Conservation (phyloP, 2,329 filamentous ascomycete species). For the Colletotrichum sp. region DNA sequence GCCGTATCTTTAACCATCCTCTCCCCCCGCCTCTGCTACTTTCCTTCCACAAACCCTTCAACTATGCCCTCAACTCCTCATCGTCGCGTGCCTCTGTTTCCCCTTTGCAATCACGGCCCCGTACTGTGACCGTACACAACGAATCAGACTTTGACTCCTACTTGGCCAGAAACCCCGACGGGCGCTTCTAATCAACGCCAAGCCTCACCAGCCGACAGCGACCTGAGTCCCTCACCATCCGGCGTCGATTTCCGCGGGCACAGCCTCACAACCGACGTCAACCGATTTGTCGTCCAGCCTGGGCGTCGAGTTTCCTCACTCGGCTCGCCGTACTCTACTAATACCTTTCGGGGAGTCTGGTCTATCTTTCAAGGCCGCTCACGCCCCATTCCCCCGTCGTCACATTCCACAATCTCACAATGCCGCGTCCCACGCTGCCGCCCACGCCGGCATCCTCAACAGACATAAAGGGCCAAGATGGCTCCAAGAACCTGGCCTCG, state of each 20-base stretch:
- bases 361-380: not conserved
- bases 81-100: not conserved
- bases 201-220: not conserved
- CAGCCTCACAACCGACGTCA: slow-evolving; percentile 1
- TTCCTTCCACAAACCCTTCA: not conserved
- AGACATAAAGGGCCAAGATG: slow-evolving; percentile 77
- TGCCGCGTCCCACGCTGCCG: slow-evolving; percentile 71
- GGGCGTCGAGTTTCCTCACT: not conserved
- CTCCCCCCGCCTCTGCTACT: not conserved
- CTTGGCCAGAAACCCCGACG: not conserved
- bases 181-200: not conserved
- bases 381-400: not conserved
- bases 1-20: not conserved
- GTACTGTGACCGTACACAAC: not conserved
- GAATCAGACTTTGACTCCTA: not conserved
- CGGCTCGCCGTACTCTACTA: not conserved
- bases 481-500: slow-evolving; percentile 61
- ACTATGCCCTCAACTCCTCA: not conserved
- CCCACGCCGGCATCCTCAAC: slow-evolving; percentile 82
- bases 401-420: slow-evolving; percentile 36
- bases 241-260: not conserved
- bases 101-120: not conserved
- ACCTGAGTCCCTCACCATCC: not conserved
- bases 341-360: not conserved
- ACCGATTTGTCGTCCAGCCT: not conserved